phyloP scores from a whole-genome alignment of 768 basidiomycete species.

The Myochromella boudieri region DNA sequence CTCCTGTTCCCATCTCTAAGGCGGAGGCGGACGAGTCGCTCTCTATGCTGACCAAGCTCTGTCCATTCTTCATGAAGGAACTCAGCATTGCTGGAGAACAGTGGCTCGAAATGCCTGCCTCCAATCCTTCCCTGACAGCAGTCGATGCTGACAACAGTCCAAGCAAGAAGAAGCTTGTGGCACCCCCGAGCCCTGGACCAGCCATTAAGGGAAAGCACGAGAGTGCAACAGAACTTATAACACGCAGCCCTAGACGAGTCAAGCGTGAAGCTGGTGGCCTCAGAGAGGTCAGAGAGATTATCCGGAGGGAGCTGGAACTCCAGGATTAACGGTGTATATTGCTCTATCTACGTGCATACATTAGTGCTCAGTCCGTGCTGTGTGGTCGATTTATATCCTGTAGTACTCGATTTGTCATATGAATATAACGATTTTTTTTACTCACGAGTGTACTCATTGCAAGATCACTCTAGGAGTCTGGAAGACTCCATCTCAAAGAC shows the following conservation, averaged over 20 bases:
- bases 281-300: constrained; percentile 79
- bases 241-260: constrained; percentile 71
- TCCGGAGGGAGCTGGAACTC: constrained; percentile 74
- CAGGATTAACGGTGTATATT: constrained; percentile 46
- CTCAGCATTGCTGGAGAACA: constrained; percentile 59
- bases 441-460: too few relatives aligned
- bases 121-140: constrained; percentile 22
- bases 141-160: constrained; percentile 33
- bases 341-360: constrained; percentile 29
- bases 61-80: constrained; percentile 77
- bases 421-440: too few relatives aligned
- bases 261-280: constrained; percentile 72
- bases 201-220: constrained; percentile 48
- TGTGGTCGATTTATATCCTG: constrained; percentile 20
- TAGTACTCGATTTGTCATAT: constrained; percentile 21
- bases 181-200: constrained; percentile 49
- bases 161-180: constrained; percentile 33
- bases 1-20: constrained; percentile 74
- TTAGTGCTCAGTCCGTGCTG: constrained; percentile 16
- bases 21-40: constrained; percentile 80
- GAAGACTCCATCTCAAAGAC: constrained; percentile 23
- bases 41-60: constrained; percentile 60
- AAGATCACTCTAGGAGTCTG: background rate
- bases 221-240: constrained; percentile 60
- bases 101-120: constrained; percentile 64